These are phyloP conservation scores for Aegilops speltoides DNA, from an alignment of 176 grass and related monocot genomes.

Conservation along the genomic window DNA sequence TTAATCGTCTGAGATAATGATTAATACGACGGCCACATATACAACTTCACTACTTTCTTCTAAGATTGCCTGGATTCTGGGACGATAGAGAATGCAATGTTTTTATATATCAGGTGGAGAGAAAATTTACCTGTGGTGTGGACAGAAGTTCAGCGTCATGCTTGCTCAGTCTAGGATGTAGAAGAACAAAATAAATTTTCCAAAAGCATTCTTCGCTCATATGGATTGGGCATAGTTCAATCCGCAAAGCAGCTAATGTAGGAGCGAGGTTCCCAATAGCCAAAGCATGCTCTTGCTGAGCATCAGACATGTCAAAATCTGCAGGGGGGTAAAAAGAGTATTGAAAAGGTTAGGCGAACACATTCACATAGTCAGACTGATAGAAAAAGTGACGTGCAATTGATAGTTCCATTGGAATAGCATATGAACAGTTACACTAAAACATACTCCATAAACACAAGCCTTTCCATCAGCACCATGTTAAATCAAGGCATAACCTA, in stretches of 20 bases:
- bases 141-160: constrained; percentile 82
- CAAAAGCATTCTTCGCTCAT: constrained; percentile 90
- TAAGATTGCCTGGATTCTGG: neutral
- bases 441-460: neutral
- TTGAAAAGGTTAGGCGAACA: constrained; percentile 15
- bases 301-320: constrained; percentile 95
- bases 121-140: constrained; percentile 68
- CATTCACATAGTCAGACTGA: neutral
- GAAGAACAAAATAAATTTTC: constrained; percentile 99
- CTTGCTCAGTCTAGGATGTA: constrained; percentile 92
- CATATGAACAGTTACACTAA: neutral
- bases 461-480: neutral
- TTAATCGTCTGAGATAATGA: neutral
- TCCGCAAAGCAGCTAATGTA: constrained; percentile 78
- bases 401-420: neutral
- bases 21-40: neutral
- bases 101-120: neutral
- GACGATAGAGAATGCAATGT: neutral
- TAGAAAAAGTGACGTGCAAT: neutral
- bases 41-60: neutral
- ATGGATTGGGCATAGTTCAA: constrained; percentile 87
- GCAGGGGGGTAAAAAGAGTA: constrained; percentile 23
- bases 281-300: constrained; percentile 84
- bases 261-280: constrained; percentile 69
- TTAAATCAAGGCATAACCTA: neutral